Base-by-base conservation (phyloP, 345 rosid genomes). In the Bruguiera parviflora region DNA sequence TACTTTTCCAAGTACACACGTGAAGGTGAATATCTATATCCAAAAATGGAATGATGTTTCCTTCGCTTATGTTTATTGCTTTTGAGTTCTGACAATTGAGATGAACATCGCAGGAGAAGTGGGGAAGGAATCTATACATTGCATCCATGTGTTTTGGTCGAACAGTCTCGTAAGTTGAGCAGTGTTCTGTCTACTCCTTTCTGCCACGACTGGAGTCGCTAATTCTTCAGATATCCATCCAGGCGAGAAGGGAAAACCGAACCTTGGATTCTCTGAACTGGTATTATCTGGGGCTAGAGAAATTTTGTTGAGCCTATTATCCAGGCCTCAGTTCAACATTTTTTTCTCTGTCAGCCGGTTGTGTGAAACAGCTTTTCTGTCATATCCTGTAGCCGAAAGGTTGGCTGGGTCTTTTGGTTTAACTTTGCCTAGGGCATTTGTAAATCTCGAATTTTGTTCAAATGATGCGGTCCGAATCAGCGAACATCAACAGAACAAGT, bases 251-350 rank as follows among this genome's bases (percentile, higher is more conserved):
- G 20, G 29, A 66, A 39, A 10, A 11, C 47, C 11, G 53, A 32
- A 31, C 13, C 69, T 19, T 9, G 52, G 64, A 52, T 27, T 51
- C 61, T 46, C 61, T 37, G 58, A 66, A 63, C 65, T 60, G 53
- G 28, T 43, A 56, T 32, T 20, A 2, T 64, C 58, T 56, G 61
- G 82, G 75, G 32, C 19, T 72, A 72, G 55, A 65, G 65, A 65
- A 72, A 65, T 72, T 72, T 72, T 72, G 70, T 31, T 22, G 49
- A 59, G 70, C 46, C 49, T 2, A 73, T 39, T 65, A 75, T 29
- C 55, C 7, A 51, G 74, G 49, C 29, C 47, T 55, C 10, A 56
- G 74, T 43, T 37, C 57, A 28, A 53, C 77, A 3, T 58, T 31
- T 37, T 39, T 15, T 39, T 28, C 33, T 51, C 33, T 51, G 71